Base-by-base conservation (phyloP, 2,329 filamentous ascomycete species). In the Taxawa tesnikishii region DNA sequence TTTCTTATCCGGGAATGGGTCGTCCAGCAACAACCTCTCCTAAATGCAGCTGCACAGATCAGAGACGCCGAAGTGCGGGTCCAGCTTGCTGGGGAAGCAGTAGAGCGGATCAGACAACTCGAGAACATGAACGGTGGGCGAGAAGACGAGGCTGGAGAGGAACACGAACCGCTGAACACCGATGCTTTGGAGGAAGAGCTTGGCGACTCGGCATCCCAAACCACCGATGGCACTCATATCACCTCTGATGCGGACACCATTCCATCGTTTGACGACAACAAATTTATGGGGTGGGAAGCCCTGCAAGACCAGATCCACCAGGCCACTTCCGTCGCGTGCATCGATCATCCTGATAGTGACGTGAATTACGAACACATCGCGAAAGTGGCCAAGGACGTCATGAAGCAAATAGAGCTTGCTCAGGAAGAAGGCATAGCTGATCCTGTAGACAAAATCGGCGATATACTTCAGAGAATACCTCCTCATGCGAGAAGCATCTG, bases 1-100 rank as follows among this genome's bases (percentile, higher is more conserved):
- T 98, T 98, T 44, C 61, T 98, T 4, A 94, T 98, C 28, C 68
- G 92, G 28, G 90, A 98, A 59, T 98, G 94, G 70, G 90, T 98
- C 31, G 85, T 98, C 7, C 90, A 98, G 53, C 90, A 98, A 53
- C 90, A 98, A 51, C 90, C 88, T 4, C 79, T 87, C 42, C 79
- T 90, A 44, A 92, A 93, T 47, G 78, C 90, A 63, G 79, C 54
- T 15, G 54, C 53, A 4, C 42, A 57, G 17, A 38, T 47, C 29
- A 49, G 48, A 24, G 49, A 53, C 12, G 46, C 36, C 19, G 36
- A 41, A 16, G 54, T 36, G 46, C 40, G 28, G 49, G 40, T 34
- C 45, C 43, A 32, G 38, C 31, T 32, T 15, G 35, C 33, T 18
- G 35, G 33, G 13, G 32, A 39, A 8, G 33, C 33, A 21, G 28